phyloP scores from a whole-genome alignment of 257 asterid genomes.

The Petunia secreta region DNA sequence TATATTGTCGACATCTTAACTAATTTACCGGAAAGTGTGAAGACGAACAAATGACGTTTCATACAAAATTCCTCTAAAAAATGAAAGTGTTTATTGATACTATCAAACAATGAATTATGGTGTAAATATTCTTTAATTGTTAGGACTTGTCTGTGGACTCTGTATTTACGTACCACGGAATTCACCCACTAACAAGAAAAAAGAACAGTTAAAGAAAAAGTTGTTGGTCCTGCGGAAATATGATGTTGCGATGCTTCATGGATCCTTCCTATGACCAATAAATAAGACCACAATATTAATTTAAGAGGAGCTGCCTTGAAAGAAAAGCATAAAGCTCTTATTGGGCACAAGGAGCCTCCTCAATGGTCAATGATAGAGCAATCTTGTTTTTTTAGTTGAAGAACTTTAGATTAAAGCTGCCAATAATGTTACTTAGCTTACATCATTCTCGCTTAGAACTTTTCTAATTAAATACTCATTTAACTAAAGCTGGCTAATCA shows the following conservation, averaged over 20 bases:
- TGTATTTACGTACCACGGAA: too few relatives aligned
- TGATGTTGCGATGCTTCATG: background rate
- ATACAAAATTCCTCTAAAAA: background rate
- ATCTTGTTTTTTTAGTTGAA: background rate
- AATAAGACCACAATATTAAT: background rate
- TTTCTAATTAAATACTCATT: too few relatives aligned
- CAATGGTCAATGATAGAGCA: constrained; percentile 10
- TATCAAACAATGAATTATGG: background rate
- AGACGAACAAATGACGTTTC: background rate
- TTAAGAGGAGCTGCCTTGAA: background rate
- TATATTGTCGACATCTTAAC: too few relatives aligned
- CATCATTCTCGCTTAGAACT: constrained; percentile 3
- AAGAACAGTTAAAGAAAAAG: background rate
- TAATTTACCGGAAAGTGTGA: too few relatives aligned
- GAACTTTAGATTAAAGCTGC: constrained; percentile 3
- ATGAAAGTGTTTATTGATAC: background rate
- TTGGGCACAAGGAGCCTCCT: background rate
- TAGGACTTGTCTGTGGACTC: too few relatives aligned
- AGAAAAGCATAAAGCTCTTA: background rate
- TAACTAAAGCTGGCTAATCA: constrained; percentile 19
- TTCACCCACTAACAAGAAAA: background rate
- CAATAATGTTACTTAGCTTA: background rate
- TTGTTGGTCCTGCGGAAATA: background rate
- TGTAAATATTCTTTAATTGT: too few relatives aligned
- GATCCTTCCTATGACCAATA: background rate